Base-by-base conservation (phyloP, 1,284 basidiomycete species). In the Boletus nobilissimus region DNA sequence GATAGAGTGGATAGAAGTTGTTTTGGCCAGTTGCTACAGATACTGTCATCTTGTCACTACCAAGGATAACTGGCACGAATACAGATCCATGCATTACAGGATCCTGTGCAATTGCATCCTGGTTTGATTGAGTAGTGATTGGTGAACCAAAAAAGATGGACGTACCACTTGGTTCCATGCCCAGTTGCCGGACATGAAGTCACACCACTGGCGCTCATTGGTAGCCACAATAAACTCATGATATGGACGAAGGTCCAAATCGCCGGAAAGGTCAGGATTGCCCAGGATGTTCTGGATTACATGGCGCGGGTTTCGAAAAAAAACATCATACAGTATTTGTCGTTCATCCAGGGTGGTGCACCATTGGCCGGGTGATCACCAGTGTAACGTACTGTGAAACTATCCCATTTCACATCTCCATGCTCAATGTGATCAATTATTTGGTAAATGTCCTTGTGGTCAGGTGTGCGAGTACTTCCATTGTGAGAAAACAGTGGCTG, bases 41-140 rank as follows among this genome's bases (percentile, higher is more conserved):
- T 0, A 87, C 83, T 0, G 86, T 87, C 0, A 84, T 88, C 75
- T 88, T 88, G 78, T 88, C 83, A 62, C 85, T 86, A 1, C 86
- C 85, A 1, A 86, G 77, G 26, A 88, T 85, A 26, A 87, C 75
- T 10, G 71, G 70, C 7, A 76, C 29, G 16, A 76, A 73, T 74
- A 86, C 84, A 13, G 84, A 51, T 14, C 71, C 22, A 18, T 72
- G 71, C 3, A 29, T 72, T 7, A 0, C 8, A 19, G 36, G 36
- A 32, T 64, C 70, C 34, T n/a, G 7, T 18, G 71, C 36, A 51
- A 72, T 54, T 19, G 40, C 24, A 18, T 72, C 46, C 71, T 68
- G 19, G 32, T 16, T 46, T 46, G 43, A 46, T 46, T 46, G 48
- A 51, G 26, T 26, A 51, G 11, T 3, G 9, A 51, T 51, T 51